Percentiles rank a stretch among this genome's conserved stretches.
These are phyloP conservation scores for Zalerion maritima DNA, from an alignment of 495 filamentous ascomycete species.

Conservation along the genomic window DNA sequence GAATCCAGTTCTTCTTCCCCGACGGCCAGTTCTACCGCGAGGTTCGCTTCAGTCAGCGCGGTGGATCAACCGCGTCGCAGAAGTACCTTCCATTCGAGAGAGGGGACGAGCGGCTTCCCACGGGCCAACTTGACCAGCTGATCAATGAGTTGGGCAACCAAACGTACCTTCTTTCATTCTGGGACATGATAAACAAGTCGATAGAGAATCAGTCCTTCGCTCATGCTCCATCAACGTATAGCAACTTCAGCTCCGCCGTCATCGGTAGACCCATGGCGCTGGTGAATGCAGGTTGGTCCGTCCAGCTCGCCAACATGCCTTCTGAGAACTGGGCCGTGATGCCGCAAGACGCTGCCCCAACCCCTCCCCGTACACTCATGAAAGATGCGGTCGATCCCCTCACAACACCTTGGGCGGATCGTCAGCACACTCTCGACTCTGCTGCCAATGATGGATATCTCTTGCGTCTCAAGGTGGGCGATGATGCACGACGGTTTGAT, in stretches of 20 bases:
- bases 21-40: slow-evolving; percentile 40
- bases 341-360: too few relatives aligned
- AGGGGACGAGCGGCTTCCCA: slow-evolving; percentile 3
- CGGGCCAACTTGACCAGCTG: slow-evolving; percentile 21
- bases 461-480: slow-evolving; percentile 29
- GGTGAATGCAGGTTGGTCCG: slow-evolving; percentile 26
- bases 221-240: slow-evolving; percentile 21
- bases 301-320: slow-evolving; percentile 24
- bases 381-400: slow-evolving; percentile 1
- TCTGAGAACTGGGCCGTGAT: slow-evolving; percentile 7
- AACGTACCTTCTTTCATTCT: slow-evolving; percentile 23
- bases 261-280: slow-evolving; percentile 36
- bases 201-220: slow-evolving; percentile 7
- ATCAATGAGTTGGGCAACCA: slow-evolving; percentile 12
- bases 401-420: slow-evolving; percentile 6
- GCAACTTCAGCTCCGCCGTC: slow-evolving; percentile 19
- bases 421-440: neutral
- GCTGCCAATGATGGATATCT: slow-evolving; percentile 11
- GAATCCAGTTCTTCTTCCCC: slow-evolving; percentile 31
- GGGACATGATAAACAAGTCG: slow-evolving; percentile 20
- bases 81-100: slow-evolving; percentile 25
- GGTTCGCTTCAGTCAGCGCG: slow-evolving; percentile 21
- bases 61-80: slow-evolving; percentile 2
- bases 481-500: slow-evolving; percentile 20
- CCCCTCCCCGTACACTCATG: slow-evolving; percentile 7